Percentiles rank a stretch among this genome's conserved stretches.
Evolutionary conservation across 2,329 filamentous ascomycete genomes (phyloP).

Genomic region (Trichoderma semiorbis): DNA sequence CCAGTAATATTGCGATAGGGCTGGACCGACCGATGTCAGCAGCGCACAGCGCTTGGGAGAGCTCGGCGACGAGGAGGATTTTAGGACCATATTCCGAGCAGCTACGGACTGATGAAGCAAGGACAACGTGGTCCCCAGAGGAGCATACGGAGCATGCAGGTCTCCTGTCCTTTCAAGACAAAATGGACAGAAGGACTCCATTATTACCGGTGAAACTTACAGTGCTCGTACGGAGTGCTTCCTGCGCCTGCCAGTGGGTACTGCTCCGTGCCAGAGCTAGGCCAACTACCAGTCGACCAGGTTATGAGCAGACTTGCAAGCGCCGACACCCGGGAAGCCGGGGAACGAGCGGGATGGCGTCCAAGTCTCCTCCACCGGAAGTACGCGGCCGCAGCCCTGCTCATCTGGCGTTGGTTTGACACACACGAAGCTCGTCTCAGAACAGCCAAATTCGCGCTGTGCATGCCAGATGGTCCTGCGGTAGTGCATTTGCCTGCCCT

Average conservation of each 20-base stretch:
- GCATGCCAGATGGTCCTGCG: neutral
- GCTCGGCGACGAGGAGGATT: neutral
- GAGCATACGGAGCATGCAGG: neutral
- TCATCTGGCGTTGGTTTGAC: neutral
- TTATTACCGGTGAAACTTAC: neutral
- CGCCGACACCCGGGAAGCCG: slow-evolving; percentile 14
- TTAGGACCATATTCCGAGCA: neutral
- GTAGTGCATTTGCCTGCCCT: neutral
- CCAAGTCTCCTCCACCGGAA: slow-evolving; percentile 9
- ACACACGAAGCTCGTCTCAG: neutral
- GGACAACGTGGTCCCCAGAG: neutral
- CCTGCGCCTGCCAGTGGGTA: neutral
- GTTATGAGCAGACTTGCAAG: neutral
- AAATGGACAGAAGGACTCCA: neutral
- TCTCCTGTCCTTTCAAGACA: neutral
- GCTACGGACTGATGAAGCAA: neutral
- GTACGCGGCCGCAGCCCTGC: neutral
- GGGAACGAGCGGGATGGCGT: slow-evolving; percentile 11
- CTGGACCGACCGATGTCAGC: neutral
- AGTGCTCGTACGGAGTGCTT: neutral
- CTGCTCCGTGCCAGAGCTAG: neutral
- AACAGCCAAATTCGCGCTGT: slow-evolving; percentile 8
- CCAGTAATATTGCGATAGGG: neutral
- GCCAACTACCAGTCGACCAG: neutral
- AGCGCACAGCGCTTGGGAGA: neutral